Conservation (phyloP, 306 rosid genomes). For the Cicer judaicum region DNA sequence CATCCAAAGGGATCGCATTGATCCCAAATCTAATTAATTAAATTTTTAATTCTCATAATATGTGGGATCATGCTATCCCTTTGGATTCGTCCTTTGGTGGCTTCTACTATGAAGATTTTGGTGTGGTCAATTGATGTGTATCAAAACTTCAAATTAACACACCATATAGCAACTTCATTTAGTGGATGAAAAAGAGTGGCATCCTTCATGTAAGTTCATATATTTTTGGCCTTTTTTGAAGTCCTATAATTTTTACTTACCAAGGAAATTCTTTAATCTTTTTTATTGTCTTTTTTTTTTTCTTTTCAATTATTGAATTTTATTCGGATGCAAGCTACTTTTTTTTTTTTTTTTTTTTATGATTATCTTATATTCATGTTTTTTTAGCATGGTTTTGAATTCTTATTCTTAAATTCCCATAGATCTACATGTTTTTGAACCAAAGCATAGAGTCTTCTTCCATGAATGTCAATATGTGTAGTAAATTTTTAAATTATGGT, state of each 20-base stretch:
- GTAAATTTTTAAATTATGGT: neutral
- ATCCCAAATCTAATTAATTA: slow-evolving; percentile 47
- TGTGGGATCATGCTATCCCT: slow-evolving; percentile 66
- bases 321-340: neutral
- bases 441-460: slow-evolving; percentile 11
- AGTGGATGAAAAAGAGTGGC: neutral
- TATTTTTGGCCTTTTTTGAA: neutral
- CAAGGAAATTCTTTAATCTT: neutral
- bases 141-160: neutral
- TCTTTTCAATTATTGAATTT: neutral
- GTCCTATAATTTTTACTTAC: neutral
- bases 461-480: slow-evolving; percentile 37
- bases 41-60: neutral
- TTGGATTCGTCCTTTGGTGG: slow-evolving; percentile 64
- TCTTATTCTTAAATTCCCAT: slow-evolving; percentile 19
- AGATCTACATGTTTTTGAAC: slow-evolving; percentile 40
- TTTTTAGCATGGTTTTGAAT: slow-evolving; percentile 20
- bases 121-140: neutral
- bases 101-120: slow-evolving; percentile 39
- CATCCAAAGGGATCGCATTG: slow-evolving; percentile 77
- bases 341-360: neutral
- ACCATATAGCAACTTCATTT: slow-evolving; percentile 27
- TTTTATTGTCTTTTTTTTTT: neutral
- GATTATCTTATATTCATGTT: slow-evolving; percentile 27
- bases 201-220: slow-evolving; percentile 47